These are phyloP conservation scores for Fusarium oligoseptatum DNA, from an alignment of 2,329 filamentous ascomycete species.

Conservation along the genomic window DNA sequence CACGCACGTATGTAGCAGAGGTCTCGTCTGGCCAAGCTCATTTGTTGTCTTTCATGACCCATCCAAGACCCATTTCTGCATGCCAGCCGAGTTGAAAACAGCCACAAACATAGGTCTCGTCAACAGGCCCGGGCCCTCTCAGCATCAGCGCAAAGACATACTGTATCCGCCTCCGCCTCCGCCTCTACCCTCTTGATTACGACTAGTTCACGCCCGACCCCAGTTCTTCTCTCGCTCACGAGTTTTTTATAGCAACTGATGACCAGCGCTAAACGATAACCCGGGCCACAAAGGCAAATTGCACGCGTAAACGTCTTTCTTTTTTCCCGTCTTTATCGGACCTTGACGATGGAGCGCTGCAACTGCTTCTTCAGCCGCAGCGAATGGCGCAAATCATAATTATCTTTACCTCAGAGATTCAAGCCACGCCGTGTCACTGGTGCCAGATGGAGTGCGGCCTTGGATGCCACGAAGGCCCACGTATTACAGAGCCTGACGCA, in stretches of 20 bases:
- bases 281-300: slow-evolving; percentile 27
- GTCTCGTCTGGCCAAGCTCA: not conserved
- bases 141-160: not conserved
- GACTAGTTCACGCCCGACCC: slow-evolving; percentile 13
- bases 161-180: slow-evolving; percentile 13
- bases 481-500: slow-evolving; percentile 25
- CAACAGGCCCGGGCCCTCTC: not conserved
- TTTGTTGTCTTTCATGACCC: slow-evolving; percentile 9
- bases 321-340: slow-evolving; percentile 13
- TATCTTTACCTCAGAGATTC: not conserved
- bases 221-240: slow-evolving; percentile 14
- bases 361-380: not conserved
- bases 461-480: slow-evolving; percentile 1
- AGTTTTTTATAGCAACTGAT: slow-evolving; percentile 43
- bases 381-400: not conserved
- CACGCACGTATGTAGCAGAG: not conserved
- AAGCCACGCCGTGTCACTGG: slow-evolving; percentile 19
- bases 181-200: slow-evolving; percentile 10
- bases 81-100: slow-evolving; percentile 9
- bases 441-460: slow-evolving; percentile 23
- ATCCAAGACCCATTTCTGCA: slow-evolving; percentile 15
- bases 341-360: not conserved
- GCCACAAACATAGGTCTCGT: slow-evolving; percentile 1
- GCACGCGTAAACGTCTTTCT: slow-evolving; percentile 27
- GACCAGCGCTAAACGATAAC: slow-evolving; percentile 15